Conservation (phyloP, 2,329 filamentous ascomycete genomes). For the Botryotinia narcissicola region DNA sequence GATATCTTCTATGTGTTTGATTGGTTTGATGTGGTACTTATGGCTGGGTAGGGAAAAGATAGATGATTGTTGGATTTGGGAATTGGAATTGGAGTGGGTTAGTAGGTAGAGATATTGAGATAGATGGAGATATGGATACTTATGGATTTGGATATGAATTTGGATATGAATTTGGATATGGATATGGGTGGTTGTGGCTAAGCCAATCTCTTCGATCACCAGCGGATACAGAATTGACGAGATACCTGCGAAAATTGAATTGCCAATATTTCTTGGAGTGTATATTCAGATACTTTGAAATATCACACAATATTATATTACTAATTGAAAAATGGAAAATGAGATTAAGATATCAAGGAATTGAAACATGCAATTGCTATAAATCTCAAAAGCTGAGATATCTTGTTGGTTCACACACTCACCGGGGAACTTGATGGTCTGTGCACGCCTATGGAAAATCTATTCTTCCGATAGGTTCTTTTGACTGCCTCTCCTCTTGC, state of each 20-base stretch:
- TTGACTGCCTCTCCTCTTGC: background rate
- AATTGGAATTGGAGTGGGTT: background rate
- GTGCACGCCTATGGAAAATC: background rate
- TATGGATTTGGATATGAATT: background rate
- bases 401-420: background rate
- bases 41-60: background rate
- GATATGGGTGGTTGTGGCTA: background rate
- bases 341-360: background rate
- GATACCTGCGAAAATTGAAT: too few species aligned
- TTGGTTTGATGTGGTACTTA: background rate
- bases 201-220: background rate
- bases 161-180: too few species aligned
- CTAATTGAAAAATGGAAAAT: rapidly evolving
- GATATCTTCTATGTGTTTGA: rapidly evolving
- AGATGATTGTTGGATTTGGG: background rate
- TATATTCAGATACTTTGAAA: too few species aligned
- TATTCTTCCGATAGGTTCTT: slow-evolving; percentile 8
- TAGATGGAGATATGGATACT: too few species aligned
- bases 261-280: too few species aligned
- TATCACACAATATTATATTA: rapidly evolving
- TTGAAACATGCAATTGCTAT: background rate
- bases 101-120: background rate
- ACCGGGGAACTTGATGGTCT: background rate
- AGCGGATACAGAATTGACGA: too few species aligned
- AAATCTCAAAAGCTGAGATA: background rate